Percentiles rank a stretch among this genome's conserved stretches.
These are phyloP conservation scores for Pichia sp. DNA, from an alignment of 1,139 yeast species.

Conservation along the genomic window DNA sequence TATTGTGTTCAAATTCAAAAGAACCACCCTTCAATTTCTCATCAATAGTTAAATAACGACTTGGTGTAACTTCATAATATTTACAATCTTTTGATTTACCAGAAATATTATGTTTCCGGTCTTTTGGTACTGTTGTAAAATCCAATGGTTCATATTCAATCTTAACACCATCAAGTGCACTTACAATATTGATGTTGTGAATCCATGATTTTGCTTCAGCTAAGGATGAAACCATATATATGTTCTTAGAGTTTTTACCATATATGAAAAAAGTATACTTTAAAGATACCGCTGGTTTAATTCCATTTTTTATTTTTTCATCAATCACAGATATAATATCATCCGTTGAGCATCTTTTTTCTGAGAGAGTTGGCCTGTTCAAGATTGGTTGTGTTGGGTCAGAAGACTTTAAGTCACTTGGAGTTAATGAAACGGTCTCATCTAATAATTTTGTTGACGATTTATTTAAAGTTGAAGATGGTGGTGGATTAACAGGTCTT, in stretches of 20 bases:
- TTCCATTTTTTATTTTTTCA: not conserved
- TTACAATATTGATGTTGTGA: constrained; percentile 46
- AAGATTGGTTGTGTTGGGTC: too few relatives aligned
- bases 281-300: not conserved
- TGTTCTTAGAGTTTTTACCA: constrained; percentile 33
- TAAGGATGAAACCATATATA: constrained; percentile 28
- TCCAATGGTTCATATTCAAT: constrained; percentile 22
- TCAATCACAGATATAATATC: not conserved
- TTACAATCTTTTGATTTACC: not conserved
- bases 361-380: not conserved
- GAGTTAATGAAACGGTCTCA: not conserved
- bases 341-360: not conserved
- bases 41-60: not conserved
- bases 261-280: constrained; percentile 30
- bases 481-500: not conserved
- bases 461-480: not conserved
- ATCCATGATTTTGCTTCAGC: constrained; percentile 51
- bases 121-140: constrained; percentile 3
- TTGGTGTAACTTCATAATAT: constrained; percentile 13
- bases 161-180: constrained; percentile 39
- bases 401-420: too few relatives aligned
- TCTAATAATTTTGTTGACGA: not conserved
- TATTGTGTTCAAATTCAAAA: too few relatives aligned
- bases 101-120: not conserved
- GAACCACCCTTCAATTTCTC: not conserved